Base-by-base conservation (phyloP, 2,329 filamentous ascomycete species). In the Epicoccum nigrum region DNA sequence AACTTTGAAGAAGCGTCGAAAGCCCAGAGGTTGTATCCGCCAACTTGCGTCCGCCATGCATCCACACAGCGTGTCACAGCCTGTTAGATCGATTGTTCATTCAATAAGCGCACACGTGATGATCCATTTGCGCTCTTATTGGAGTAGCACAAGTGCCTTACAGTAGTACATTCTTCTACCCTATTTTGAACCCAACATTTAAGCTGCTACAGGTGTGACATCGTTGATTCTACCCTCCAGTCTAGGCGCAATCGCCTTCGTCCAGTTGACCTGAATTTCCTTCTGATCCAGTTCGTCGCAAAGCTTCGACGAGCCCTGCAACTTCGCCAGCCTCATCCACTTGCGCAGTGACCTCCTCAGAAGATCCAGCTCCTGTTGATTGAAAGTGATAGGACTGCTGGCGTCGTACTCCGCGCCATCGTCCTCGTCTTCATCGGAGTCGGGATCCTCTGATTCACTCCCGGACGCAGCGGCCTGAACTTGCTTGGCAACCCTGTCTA, bases 191-290 rank as follows among this genome's bases (percentile, higher is more conserved):
- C 13, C n/a, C n/a, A 6, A n/a, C 13, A 25, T 33, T 32, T 46
- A 52, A 16, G 42, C 17, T 37, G 41, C 41, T 20, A 33, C 38
- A 21, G 49, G 43, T 4, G 49, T 52, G 8, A 52, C 38, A 17
- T 52, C 69, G 51, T 60, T 73, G 50, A 96, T 95, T 39, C 91
- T 82, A 1, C 90, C 90, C 69, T 96, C 91, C 7, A 93, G 55
- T 49, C 82, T 81, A 1, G 92, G 92, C 47, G 87, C 84, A 70
- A 96, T 92, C 1, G 89, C 87, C 53, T 83, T 84, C 7, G 90
- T 93, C 90, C 91, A 96, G 58, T 87, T 81, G 2, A 82, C 80
- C 30, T 76, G 76, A 25, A 88, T 85, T 42, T 85, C 81, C 35
- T 78, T 78, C 54, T 86, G 85, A 0, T 77, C 81, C 42, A 85